Evolutionary conservation across 805 yeast species (phyloP).

Genomic region (Wickerhamomyces ciferrii): DNA sequence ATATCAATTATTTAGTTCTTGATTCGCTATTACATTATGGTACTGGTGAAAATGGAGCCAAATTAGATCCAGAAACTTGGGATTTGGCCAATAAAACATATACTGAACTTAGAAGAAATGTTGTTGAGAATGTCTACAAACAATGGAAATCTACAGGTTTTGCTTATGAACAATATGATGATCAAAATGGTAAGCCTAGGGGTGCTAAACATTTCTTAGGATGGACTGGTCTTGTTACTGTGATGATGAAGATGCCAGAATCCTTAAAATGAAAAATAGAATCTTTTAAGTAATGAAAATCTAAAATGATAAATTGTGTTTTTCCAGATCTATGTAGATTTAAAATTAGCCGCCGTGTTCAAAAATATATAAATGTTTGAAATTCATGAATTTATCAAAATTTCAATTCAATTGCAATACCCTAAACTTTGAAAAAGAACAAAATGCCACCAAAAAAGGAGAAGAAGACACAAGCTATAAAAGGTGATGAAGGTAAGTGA

Average conservation of each 20-base stretch:
- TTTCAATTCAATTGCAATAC: too few relatives aligned
- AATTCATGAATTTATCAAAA: too few relatives aligned
- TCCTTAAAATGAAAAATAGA: slow-evolving; percentile 1
- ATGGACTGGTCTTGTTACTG: slow-evolving; percentile 82
- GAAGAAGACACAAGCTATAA: slow-evolving; percentile 4
- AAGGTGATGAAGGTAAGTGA: slow-evolving; percentile 13
- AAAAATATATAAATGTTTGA: background rate
- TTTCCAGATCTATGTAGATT: background rate
- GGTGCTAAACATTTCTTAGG: slow-evolving; percentile 91
- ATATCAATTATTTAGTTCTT: slow-evolving; percentile 78
- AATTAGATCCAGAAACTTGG: slow-evolving; percentile 24
- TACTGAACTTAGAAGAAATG: slow-evolving; percentile 51
- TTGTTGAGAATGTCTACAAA: slow-evolving; percentile 62
- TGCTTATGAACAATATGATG: slow-evolving; percentile 90
- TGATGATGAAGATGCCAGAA: slow-evolving; percentile 82
- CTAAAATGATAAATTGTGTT: too few relatives aligned
- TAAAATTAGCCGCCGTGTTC: background rate
- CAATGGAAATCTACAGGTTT: slow-evolving; percentile 74
- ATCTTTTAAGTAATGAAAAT: too few relatives aligned
- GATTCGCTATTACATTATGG: slow-evolving; percentile 62
- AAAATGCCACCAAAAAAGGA: slow-evolving; percentile 10
- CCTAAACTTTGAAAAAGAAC: too few relatives aligned
- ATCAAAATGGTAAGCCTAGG: slow-evolving; percentile 63
- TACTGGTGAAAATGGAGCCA: slow-evolving; percentile 15
- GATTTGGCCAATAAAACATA: slow-evolving; percentile 44